Percentiles rank a stretch among this genome's conserved stretches.
These are phyloP conservation scores for Neurospora crassa DNA, from an alignment of 2,329 filamentous ascomycete genomes.

Conservation along the genomic window DNA sequence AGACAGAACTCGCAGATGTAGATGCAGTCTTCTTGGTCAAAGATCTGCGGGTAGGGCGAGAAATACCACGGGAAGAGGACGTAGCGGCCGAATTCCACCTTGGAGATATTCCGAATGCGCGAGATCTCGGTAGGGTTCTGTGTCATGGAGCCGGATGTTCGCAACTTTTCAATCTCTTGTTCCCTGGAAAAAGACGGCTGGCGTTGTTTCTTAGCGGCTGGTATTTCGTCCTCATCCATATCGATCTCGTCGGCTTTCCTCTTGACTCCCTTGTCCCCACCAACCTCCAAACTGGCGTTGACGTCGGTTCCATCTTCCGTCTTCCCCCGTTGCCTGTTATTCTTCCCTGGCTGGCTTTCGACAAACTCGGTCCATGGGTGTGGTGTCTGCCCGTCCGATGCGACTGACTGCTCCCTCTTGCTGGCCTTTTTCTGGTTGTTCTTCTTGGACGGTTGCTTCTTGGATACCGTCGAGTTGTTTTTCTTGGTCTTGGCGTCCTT, in stretches of 20 bases:
- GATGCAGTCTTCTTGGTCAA: slow-evolving; percentile 79
- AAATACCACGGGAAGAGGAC: slow-evolving; percentile 99
- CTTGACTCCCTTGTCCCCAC: slow-evolving; percentile 33
- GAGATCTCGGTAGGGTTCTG: slow-evolving; percentile 97
- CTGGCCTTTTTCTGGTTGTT: slow-evolving; percentile 40
- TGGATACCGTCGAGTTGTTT: slow-evolving; percentile 42
- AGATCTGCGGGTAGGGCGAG: slow-evolving; percentile 86
- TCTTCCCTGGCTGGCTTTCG: slow-evolving; percentile 36
- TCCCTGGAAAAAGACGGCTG: slow-evolving; percentile 61
- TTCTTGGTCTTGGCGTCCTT: slow-evolving; percentile 73
- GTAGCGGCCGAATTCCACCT: slow-evolving; percentile 84
- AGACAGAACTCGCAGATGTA: slow-evolving; percentile 98
- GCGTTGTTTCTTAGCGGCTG: slow-evolving; percentile 25
- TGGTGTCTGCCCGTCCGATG: slow-evolving; percentile 44
- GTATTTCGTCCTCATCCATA: slow-evolving; percentile 40
- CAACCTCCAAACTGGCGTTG: slow-evolving; percentile 32
- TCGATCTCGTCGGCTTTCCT: slow-evolving; percentile 40
- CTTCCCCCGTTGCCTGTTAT: slow-evolving; percentile 17
- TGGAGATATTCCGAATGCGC: slow-evolving; percentile 87
- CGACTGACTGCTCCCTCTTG: slow-evolving; percentile 46
- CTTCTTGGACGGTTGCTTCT: slow-evolving; percentile 50
- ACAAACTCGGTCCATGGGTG: slow-evolving; percentile 44
- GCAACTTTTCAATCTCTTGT: slow-evolving; percentile 91
- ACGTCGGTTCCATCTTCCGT: slow-evolving; percentile 37
- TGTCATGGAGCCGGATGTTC: slow-evolving; percentile 94